Percentiles rank a stretch among this genome's conserved stretches.
Conservation (phyloP, 331 rosid genomes). For the Ulmus americana region DNA sequence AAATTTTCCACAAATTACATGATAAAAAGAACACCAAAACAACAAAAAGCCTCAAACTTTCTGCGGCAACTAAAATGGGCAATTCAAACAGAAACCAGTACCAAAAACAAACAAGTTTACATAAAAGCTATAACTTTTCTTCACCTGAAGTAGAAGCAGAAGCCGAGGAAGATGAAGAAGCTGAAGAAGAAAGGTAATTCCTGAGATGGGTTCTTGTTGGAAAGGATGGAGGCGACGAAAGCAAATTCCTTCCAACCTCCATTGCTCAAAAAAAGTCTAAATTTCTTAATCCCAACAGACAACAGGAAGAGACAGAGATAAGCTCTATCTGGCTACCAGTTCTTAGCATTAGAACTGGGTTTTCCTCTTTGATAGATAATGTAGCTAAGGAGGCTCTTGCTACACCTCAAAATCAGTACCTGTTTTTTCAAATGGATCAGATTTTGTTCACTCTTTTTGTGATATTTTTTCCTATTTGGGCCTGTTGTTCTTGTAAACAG, state of each 20-base stretch:
- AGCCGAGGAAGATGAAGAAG: conserved; percentile 18
- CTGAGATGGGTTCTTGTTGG: conserved; percentile 52
- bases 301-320: neutral
- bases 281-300: neutral
- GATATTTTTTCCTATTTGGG: neutral
- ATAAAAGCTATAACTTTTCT: neutral
- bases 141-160: conserved; percentile 42
- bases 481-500: no score
- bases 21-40: neutral
- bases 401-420: conserved; percentile 27
- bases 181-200: conserved; percentile 41
- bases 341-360: neutral
- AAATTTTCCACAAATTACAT: neutral
- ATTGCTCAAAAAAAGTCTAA: conserved; percentile 23
- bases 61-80: neutral
- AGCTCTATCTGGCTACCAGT: neutral
- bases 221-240: conserved; percentile 52
- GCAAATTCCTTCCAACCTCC: conserved; percentile 70
- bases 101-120: neutral
- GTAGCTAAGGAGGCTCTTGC: conserved; percentile 18
- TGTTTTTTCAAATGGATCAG: conserved; percentile 28
- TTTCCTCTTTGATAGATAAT: conserved; percentile 8
- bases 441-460: conserved; percentile 4
- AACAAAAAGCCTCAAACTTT: neutral
- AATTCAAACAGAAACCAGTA: neutral